Evolutionary conservation across 345 rosid species (phyloP), one percentile per base, ranked within the genome.

Genomic region (Gossypium bickii): DNA sequence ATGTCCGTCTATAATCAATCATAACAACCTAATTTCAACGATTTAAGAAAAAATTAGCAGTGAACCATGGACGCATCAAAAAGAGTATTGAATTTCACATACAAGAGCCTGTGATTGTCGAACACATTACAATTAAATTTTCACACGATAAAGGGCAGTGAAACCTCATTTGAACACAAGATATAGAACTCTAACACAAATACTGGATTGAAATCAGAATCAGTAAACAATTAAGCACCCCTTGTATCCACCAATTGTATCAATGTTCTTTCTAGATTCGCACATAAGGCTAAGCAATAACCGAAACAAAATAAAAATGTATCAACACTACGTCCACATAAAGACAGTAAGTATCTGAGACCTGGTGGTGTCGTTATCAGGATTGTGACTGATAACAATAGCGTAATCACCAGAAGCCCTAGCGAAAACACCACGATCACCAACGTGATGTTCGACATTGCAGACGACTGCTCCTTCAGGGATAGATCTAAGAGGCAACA

Each of bases 391-490:
- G 7, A 89, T 84, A 8, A 88, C 86, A 41, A 89, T 82, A n/a
- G 94, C 88, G 43, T 89, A 89, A 72, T 89, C 94, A 7, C 76
- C 76, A 48, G 76, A 73, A 27, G 48, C 17, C 70, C 76, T 60
- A n/a, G 76, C 76, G 25, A 73, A 65, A 8, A 85, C 89, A 29
- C 92, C 89, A 27, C 93, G 89, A 48, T 89, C 92, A 75, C 92
- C 94, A 4, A 89, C 94, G 44, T 88, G 90, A 29, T 86, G 94
- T 77, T 88, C 92, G 25, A 89, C 94, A 38, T 89, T 89, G 29
- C 94, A 89, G 1, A 88, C 85, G 3, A 88, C 94, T n/a, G 90
- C 90, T 24, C 94, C 94, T 73, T 89, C 94, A 9, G 92, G 94
- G 38, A 89, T 86, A 41, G 88, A 81, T 75, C 89, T 73, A 65